Conservation (phyloP, 352 stramenopile genomes). For the Thraustochytrium sp. region DNA sequence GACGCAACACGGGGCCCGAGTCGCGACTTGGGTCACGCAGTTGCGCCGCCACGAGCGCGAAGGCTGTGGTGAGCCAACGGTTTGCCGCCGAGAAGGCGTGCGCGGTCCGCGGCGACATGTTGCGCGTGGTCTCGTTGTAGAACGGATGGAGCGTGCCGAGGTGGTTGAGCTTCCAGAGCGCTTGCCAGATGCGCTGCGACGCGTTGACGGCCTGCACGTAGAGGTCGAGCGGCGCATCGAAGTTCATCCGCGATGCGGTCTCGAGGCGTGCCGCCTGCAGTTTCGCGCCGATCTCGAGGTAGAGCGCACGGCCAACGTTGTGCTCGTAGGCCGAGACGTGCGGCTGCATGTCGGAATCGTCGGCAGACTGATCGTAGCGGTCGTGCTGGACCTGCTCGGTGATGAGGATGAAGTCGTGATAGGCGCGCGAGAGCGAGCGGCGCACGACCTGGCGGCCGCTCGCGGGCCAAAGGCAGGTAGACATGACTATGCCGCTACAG, state of each 20-base stretch:
- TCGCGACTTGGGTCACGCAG: neutral
- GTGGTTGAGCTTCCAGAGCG: neutral
- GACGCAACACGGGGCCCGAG: neutral
- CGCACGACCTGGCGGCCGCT: neutral
- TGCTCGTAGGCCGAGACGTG: neutral
- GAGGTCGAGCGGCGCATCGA: neutral
- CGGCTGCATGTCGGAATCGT: neutral
- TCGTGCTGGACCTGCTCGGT: neutral
- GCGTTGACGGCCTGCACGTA: neutral
- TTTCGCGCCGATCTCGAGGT: neutral
- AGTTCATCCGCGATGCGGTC: neutral
- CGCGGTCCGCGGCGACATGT: neutral
- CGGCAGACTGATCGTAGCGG: neutral
- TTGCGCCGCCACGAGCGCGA: neutral
- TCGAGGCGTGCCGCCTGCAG: neutral
- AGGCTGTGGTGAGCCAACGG: neutral
- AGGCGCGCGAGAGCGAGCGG: neutral
- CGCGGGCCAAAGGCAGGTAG: neutral
- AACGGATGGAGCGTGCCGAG: neutral
- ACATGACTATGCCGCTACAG: neutral
- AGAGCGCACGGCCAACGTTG: neutral
- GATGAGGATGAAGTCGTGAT: slow-evolving; percentile 15
- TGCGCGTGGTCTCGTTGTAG: neutral
- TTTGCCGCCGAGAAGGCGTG: neutral
- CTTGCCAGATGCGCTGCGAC: neutral